Base-by-base conservation (phyloP, 176 grass and related monocot species). In the Oropetium thomaeum region DNA sequence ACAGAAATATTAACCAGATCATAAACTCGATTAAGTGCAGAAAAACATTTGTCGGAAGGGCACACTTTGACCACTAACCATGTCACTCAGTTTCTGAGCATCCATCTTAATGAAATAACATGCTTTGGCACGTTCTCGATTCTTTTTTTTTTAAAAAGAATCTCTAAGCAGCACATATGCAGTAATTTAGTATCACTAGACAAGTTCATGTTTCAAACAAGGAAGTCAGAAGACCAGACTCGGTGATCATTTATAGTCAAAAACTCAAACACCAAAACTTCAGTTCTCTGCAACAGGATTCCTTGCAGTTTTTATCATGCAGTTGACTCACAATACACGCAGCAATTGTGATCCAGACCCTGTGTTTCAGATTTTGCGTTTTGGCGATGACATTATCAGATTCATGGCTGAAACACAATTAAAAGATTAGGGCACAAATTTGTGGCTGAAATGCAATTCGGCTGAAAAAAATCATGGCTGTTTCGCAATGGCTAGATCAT, bases 1-100 rank as follows among this genome's bases (percentile, higher is more conserved):
- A 84, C 25, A 77, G 7, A 60, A 13, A 29, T 74, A 83, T 67
- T 76, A 38, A 10, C 48, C 43, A 16, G 41, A 78, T 64, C 25
- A 76, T 11, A 73, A 41, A 72, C 60, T 67, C 0, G 4, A 77
- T 67, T 39, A 58, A 45, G 39, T 58, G 60, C 35, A 42, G 2
- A 67, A 61, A 16, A 27, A 70, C 30, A 43, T 62, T 17, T 29
- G 10, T 62, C 10, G 25, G 23, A 49, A 57, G 48, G 30, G 10
- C 22, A 59, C 13, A 49, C 19, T 9, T 0, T 73, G 40, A 66
- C 23, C 30, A 60, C n/a, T 10, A 39, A n/a, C 19, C 30, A 9
- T 5, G 34, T 33, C 64, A 76, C 39, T 17, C 35, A 34, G 69
- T 69, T 7, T 30, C 47, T 57, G 53, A 37, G 29, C 20, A 48